Conservation (phyloP, 2,329 filamentous ascomycete species). For the Colletotrichum graminicola region DNA sequence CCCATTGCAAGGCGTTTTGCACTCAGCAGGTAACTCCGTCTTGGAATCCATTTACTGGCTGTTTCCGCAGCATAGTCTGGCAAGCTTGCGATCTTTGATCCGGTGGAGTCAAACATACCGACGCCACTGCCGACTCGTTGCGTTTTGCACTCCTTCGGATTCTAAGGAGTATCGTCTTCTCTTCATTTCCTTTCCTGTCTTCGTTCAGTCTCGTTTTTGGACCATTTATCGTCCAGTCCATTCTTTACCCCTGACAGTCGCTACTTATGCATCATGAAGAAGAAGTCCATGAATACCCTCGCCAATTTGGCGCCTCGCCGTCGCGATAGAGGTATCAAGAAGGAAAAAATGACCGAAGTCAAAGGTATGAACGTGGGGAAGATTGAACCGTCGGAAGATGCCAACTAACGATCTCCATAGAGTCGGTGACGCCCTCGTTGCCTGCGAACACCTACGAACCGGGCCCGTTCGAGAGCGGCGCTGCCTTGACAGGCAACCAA, state of each 20-base stretch:
- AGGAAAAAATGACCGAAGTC: background rate
- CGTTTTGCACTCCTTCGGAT: too few species aligned
- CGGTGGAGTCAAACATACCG: background rate
- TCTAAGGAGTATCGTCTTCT: background rate
- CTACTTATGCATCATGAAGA: slow-evolving; percentile 31
- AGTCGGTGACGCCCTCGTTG: slow-evolving; percentile 4
- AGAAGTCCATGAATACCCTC: slow-evolving; percentile 32
- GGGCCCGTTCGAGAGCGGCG: background rate
- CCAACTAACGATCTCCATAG: slow-evolving; percentile 18
- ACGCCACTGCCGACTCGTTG: background rate
- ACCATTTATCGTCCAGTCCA: slow-evolving; percentile 2
- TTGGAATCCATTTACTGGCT: background rate
- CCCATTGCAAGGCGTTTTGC: background rate
- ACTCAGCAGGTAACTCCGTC: background rate
- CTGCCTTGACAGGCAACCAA: slow-evolving; percentile 9
- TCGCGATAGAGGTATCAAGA: slow-evolving; percentile 24
- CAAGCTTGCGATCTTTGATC: background rate
- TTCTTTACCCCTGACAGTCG: slow-evolving; percentile 11
- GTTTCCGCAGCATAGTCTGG: background rate
- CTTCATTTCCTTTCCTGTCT: background rate
- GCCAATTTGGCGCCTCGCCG: slow-evolving; percentile 31
- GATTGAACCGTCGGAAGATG: too few species aligned
- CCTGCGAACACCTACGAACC: background rate
- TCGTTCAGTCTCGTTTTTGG: background rate
- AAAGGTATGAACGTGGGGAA: slow-evolving; percentile 16